Conservation (phyloP, 306 rosid species). For the Ceratonia siliqua region DNA sequence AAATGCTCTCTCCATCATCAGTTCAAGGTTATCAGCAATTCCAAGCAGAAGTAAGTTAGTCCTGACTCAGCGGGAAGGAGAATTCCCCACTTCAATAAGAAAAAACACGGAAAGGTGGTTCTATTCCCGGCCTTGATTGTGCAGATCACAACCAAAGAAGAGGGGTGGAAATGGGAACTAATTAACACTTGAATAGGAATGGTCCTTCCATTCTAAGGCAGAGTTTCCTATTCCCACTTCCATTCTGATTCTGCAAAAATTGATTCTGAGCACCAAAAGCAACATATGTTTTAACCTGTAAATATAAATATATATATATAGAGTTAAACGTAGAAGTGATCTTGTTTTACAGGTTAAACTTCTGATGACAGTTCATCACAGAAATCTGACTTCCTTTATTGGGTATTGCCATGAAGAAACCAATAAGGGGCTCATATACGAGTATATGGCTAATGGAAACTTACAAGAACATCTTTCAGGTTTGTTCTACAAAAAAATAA, state of each 20-base stretch:
- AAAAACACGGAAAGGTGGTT: no score
- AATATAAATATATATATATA: neutral
- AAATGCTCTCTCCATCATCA: slow-evolving; percentile 52
- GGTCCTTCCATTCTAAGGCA: no score
- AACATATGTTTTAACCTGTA: neutral
- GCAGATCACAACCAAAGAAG: no score
- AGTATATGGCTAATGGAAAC: slow-evolving; percentile 42
- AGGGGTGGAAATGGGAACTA: no score
- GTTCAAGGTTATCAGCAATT: slow-evolving; percentile 48
- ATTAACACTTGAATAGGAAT: no score
- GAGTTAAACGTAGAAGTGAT: neutral
- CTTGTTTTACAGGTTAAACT: slow-evolving; percentile 24
- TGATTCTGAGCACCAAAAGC: neutral
- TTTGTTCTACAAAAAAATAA: neutral
- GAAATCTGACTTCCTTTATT: slow-evolving; percentile 40
- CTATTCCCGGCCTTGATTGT: no score
- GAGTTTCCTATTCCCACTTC: no score
- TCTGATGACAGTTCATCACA: slow-evolving; percentile 44
- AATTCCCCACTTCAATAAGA: no score
- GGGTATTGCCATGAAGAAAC: slow-evolving; percentile 42
- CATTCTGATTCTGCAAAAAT: no score
- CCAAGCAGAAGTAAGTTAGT: slow-evolving; percentile 47
- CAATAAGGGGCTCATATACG: slow-evolving; percentile 39
- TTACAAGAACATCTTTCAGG: slow-evolving; percentile 42
- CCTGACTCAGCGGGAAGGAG: no score